Percentiles rank a stretch among this genome's conserved stretches.
These are phyloP conservation scores for Oehlia diaphana DNA, from an alignment of 192 early-diverging fungal genomes.

Conservation along the genomic window DNA sequence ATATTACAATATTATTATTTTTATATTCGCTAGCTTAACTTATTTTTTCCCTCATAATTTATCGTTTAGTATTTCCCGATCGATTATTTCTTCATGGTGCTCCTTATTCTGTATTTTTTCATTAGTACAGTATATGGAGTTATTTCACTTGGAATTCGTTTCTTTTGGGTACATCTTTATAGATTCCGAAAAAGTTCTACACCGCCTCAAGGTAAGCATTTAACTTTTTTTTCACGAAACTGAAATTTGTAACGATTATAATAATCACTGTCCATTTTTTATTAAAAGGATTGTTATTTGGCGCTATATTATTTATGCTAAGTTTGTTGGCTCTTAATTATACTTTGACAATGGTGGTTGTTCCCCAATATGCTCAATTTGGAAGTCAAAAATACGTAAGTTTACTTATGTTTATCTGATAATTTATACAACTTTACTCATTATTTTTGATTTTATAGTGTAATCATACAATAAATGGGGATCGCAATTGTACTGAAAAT, in stretches of 20 bases:
- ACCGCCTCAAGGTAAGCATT: conserved; percentile 47
- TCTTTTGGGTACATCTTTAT: conserved; percentile 57
- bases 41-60: not conserved
- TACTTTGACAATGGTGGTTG: conserved; percentile 54
- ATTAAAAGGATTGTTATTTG: conserved; percentile 43
- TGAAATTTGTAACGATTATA: not conserved
- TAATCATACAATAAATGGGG: conserved; percentile 45
- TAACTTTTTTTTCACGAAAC: not conserved
- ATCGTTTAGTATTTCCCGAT: conserved; percentile 49
- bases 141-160: conserved; percentile 55
- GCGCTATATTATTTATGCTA: conserved; percentile 50
- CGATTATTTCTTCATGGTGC: conserved; percentile 54
- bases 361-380: conserved; percentile 63
- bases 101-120: conserved; percentile 55
- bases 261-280: not conserved
- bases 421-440: not conserved
- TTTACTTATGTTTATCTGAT: not conserved
- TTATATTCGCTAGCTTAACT: not conserved
- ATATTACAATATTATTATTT: not conserved
- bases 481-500: conserved; percentile 49
- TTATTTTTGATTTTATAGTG: conserved; percentile 34
- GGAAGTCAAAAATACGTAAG: conserved; percentile 62
- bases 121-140: conserved; percentile 54
- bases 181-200: conserved; percentile 48
- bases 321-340: conserved; percentile 55